Evolutionary conservation across 306 rosid genomes (phyloP), one percentile per base, ranked within the genome.

Genomic region (Arachis stenosperma): DNA sequence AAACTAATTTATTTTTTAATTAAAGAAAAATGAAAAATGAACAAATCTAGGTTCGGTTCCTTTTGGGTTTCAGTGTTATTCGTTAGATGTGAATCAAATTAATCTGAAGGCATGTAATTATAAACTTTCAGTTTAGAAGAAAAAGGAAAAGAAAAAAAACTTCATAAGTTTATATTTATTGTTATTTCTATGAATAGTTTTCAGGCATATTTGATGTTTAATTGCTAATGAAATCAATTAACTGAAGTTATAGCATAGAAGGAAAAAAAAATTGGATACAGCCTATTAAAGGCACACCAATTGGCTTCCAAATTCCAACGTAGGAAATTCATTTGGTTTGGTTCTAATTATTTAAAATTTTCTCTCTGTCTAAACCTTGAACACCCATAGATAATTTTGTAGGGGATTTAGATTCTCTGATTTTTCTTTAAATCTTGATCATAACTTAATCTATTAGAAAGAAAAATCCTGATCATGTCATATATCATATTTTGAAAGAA

Each of bases 331-430:
- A 62, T 5, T 54, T 51, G 43, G 78, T 52, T 52, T 55, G 22
- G 54, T 51, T 63, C 27, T 29, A 43, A 46, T 57, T 9, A 9
- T 12, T 46, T 46, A 9, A 46, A 44, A 8, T 46, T 9, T 46
- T 10, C 51, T 12, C 51, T 46, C 4, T 9, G 4, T 9, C 13
- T 46, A 46, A 9, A 9, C 13, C n/a, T 46, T 46, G 51, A 46
- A 46, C 51, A 46, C 12, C 51, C 11, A 10, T 46, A 46, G n/a
- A 46, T 3, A 46, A 46, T 46, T 56, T 54, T 75, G 9, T 75
- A 51, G 17, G 58, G 73, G 73, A 66, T 66, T 65, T 57, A 43
- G 52, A 65, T 65, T 12, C 40, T 75, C 64, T 65, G 6, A 64
- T 14, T 54, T 75, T 66, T 47, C 51, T 65, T 65, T 2, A 13